Conservation (phyloP, 2,329 filamentous ascomycete genomes). For the Scleromitrula shiraiana region DNA sequence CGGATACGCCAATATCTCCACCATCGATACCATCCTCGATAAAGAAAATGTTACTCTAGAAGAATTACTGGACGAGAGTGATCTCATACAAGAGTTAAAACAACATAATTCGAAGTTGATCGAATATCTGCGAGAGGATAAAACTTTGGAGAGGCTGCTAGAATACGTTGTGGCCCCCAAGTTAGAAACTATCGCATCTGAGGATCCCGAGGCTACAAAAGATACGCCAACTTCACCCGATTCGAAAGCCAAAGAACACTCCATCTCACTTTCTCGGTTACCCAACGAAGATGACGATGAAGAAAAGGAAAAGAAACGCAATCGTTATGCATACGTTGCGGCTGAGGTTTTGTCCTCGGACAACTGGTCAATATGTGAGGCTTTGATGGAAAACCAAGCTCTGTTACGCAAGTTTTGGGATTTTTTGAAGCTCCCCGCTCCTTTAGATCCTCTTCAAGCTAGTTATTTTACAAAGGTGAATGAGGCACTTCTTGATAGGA, state of each 20-base stretch:
- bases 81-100: constrained; percentile 95
- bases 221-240: constrained; percentile 44
- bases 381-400: constrained; percentile 75
- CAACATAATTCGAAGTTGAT: constrained; percentile 97
- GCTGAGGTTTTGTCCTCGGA: constrained; percentile 92
- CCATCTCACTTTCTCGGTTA: constrained; percentile 44
- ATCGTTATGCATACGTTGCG: constrained; percentile 88
- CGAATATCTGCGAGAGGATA: constrained; percentile 85
- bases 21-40: constrained; percentile 93
- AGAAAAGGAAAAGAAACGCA: constrained; percentile 80
- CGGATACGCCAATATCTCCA: constrained; percentile 94
- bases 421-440: constrained; percentile 75
- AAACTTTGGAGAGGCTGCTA: constrained; percentile 74
- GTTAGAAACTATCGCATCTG: constrained; percentile 47
- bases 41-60: constrained; percentile 91
- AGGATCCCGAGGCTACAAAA: constrained; percentile 44
- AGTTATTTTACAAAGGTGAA: constrained; percentile 99
- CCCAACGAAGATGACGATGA: constrained; percentile 49
- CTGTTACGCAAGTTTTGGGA: constrained; percentile 82
- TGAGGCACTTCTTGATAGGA: constrained; percentile 93
- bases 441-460: constrained; percentile 86
- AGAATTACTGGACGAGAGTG: constrained; percentile 90
- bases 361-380: constrained; percentile 93
- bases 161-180: constrained; percentile 85
- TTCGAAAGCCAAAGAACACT: constrained; percentile 39